Conservation (phyloP, 345 rosid genomes). For the Salix suchowensis region DNA sequence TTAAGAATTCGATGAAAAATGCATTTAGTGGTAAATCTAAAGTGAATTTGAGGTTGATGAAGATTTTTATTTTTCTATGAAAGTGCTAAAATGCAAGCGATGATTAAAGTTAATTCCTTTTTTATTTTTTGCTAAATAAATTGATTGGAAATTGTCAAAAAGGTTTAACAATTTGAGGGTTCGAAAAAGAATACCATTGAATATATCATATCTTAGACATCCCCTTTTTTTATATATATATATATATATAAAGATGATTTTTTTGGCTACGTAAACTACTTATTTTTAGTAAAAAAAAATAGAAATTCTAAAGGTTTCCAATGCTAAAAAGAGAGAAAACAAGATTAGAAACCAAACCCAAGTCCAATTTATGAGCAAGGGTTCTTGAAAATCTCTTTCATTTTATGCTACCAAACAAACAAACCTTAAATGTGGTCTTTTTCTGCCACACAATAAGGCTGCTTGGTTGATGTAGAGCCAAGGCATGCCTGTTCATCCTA, state of each 20-base stretch:
- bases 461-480: slow-evolving; percentile 24
- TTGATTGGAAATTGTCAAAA: not conserved
- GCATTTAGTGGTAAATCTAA: no score
- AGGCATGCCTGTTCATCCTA: not conserved
- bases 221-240: not conserved
- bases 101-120: not conserved
- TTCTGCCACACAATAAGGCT: not conserved
- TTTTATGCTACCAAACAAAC: not conserved
- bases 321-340: not conserved
- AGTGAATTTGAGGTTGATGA: no score
- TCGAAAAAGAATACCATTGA: not conserved
- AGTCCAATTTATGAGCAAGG: not conserved
- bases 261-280: not conserved
- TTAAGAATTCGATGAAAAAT: no score
- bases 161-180: not conserved
- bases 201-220: not conserved
- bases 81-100: not conserved
- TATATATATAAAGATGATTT: not conserved
- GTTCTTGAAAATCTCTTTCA: not conserved
- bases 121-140: not conserved
- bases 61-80: not conserved
- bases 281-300: no score
- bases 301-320: not conserved
- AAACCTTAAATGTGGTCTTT: not conserved
- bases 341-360: not conserved